Base-by-base conservation (phyloP, 2,329 filamentous ascomycete species). In the Hymenotorrendiella dingleyae region DNA sequence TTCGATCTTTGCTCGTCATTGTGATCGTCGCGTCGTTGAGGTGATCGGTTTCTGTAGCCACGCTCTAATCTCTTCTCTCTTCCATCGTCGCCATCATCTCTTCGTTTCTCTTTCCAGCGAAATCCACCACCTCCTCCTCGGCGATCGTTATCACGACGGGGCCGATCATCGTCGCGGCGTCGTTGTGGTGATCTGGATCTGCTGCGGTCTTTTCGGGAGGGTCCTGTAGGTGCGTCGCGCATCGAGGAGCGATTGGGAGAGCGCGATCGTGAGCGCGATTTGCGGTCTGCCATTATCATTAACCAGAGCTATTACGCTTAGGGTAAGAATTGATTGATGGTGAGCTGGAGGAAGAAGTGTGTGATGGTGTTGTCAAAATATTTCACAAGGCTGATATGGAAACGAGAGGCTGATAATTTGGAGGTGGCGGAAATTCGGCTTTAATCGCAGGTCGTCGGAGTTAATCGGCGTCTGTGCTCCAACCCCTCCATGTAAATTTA, bases 51-150 rank as follows among this genome's bases (percentile, higher is more conserved):
- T 35, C 68, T 59, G 46, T 78, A 78, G 40, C 76, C 74, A 49
- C 75, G 66, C 44, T 77, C 72, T 49, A 74, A 64, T 43, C 64
- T 64, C 45, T 68, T 63, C 22, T 73, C 69, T 28, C 68, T 64
- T 27, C 70, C 66, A 37, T 69, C 66, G 10, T 65, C 61, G 47
- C 71, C 66, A 39, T 71, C 67, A 39, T 68, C 66, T 22, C 66
- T 63, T 28, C 72, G 67, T 54, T 69, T 73, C 40, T 77, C 74
- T 54, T 81, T 82, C 68, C 73, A 80, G 52, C 71, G 71, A 53
- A 81, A 77, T 8, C 76, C 74, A 4, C 64, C 67, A 50, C 59
- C 47, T 14, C 46, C 48, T 46, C 55, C 52, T 28, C 47, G 47
- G 14, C 51, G 53, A 14, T 56, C 46, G 26, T 52, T 45, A 42